phyloP scores from a whole-genome alignment of 2,329 filamentous ascomycete genomes.

The Teratosphaeria pseudoeucalypti region DNA sequence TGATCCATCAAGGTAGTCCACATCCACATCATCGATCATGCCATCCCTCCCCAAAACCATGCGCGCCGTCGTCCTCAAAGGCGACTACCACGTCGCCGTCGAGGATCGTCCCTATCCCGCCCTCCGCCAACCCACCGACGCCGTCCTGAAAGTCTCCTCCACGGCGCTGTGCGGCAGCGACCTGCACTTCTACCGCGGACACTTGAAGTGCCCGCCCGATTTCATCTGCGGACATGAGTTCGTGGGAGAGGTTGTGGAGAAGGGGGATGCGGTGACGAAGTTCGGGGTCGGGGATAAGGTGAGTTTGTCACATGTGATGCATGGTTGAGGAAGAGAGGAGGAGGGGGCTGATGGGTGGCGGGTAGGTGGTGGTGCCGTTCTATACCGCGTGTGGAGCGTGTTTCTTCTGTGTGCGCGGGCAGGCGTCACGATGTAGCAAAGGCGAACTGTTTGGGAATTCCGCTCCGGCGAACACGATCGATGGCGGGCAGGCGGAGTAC shows the following conservation, averaged over 20 bases:
- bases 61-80: conserved; percentile 84
- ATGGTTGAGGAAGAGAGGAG: not conserved
- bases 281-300: conserved; percentile 58
- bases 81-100: conserved; percentile 55
- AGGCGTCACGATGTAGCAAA: conserved; percentile 66
- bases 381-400: conserved; percentile 68
- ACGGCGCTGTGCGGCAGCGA: conserved; percentile 85
- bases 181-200: conserved; percentile 75
- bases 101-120: conserved; percentile 71
- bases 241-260: conserved; percentile 61
- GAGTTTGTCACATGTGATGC: not conserved
- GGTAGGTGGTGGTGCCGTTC: conserved; percentile 68
- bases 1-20: not conserved
- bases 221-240: conserved; percentile 73
- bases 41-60: conserved; percentile 44
- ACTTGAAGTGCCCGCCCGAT: conserved; percentile 56
- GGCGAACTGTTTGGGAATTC: conserved; percentile 53
- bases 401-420: conserved; percentile 73
- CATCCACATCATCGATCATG: not conserved
- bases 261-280: conserved; percentile 56
- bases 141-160: conserved; percentile 73
- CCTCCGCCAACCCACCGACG: conserved; percentile 60
- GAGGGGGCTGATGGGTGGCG: not conserved
- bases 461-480: conserved; percentile 23
- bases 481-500: conserved; percentile 27